Evolutionary conservation across 208 protist species (phyloP).

Genomic region (Trypanosoma conorhini): DNA sequence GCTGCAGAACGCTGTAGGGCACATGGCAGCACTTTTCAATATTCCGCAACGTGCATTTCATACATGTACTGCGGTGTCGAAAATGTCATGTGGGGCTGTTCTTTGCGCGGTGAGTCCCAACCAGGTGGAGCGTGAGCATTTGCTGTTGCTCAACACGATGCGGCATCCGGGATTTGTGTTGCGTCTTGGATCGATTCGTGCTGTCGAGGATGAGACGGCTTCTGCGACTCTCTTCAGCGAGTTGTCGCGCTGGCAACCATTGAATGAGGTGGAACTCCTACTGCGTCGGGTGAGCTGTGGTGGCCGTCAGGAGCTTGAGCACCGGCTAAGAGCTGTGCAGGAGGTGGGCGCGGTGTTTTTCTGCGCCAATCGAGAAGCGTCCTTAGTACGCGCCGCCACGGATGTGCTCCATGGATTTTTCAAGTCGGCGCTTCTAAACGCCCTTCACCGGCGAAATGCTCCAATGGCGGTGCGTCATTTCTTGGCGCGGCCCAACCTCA

Average conservation of each 20-base stretch:
- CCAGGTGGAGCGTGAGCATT: conserved; percentile 53
- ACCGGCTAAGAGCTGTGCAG: conserved; percentile 63
- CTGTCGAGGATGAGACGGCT: conserved; percentile 26
- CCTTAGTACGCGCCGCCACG: conserved; percentile 69
- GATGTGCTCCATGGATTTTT: conserved; percentile 86
- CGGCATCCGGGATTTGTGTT: conserved; percentile 86
- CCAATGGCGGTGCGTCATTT: conserved; percentile 69
- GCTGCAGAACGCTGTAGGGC: conserved; percentile 71
- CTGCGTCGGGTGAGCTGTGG: conserved; percentile 66
- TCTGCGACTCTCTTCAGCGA: conserved; percentile 43
- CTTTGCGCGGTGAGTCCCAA: conserved; percentile 68
- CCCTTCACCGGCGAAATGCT: conserved; percentile 61
- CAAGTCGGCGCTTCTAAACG: conserved; percentile 75
- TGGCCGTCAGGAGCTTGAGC: conserved; percentile 47
- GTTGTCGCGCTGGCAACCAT: conserved; percentile 67
- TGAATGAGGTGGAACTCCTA: conserved; percentile 69
- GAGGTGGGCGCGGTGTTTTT: conserved; percentile 80
- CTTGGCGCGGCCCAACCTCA: conserved; percentile 53
- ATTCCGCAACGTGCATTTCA: conserved; percentile 64
- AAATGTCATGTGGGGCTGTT: conserved; percentile 77
- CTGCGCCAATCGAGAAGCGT: conserved; percentile 75
- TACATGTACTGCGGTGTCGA: conserved; percentile 63
- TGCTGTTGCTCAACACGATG: conserved; percentile 88
- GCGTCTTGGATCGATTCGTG: conserved; percentile 65
- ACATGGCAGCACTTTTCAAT: conserved; percentile 69